Percentiles rank a stretch among this genome's conserved stretches.
Evolutionary conservation across 306 rosid species (phyloP).

Genomic region (Lagenaria siceraria): DNA sequence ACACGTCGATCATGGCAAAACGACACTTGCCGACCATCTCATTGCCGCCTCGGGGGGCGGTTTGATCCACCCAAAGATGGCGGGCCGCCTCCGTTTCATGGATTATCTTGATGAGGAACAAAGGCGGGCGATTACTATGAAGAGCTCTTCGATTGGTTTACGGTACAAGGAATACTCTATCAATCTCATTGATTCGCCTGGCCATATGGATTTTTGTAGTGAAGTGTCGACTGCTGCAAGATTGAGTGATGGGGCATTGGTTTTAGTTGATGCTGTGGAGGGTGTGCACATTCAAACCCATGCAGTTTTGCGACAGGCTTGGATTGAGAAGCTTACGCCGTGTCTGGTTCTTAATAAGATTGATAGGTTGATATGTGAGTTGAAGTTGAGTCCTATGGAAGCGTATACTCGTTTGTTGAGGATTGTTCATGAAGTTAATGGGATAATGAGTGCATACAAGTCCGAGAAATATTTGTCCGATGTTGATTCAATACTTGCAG

Average conservation of each 20-base stretch:
- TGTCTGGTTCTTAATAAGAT: constrained; percentile 77
- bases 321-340: constrained; percentile 75
- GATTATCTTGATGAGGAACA: constrained; percentile 84
- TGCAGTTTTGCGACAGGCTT: constrained; percentile 85
- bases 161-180: constrained; percentile 27
- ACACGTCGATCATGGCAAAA: constrained; percentile 91
- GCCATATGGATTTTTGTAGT: constrained; percentile 85
- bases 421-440: constrained; percentile 75
- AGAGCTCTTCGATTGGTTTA: constrained; percentile 68
- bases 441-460: constrained; percentile 63
- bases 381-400: constrained; percentile 57
- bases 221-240: constrained; percentile 94
- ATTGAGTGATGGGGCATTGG: constrained; percentile 67
- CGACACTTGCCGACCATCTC: constrained; percentile 83
- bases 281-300: constrained; percentile 93
- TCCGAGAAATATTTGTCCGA: constrained; percentile 71
- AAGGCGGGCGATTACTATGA: constrained; percentile 85
- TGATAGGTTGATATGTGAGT: constrained; percentile 65
- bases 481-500: constrained; percentile 60
- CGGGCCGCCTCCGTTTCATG: constrained; percentile 78
- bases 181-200: constrained; percentile 85
- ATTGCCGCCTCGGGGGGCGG: constrained; percentile 57
- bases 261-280: constrained; percentile 80
- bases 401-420: constrained; percentile 47
- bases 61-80: constrained; percentile 64